phyloP scores from a whole-genome alignment of 257 asterid genomes.

The Oldenlandia corymbosa region DNA sequence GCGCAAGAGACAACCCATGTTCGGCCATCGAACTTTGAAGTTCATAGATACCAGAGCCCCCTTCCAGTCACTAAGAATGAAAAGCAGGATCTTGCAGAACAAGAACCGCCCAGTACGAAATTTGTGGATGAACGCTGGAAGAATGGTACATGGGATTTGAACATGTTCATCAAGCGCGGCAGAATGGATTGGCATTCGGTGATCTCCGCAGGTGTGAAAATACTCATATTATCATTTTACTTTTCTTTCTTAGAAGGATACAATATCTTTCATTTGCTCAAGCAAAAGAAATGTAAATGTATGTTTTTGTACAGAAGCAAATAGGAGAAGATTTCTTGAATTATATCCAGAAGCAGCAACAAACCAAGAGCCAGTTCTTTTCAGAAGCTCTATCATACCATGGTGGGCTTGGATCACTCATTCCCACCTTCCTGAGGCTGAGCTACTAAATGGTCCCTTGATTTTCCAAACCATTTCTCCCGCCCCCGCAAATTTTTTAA shows the following conservation, averaged over 20 bases:
- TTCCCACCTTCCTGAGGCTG: slow-evolving; percentile 69
- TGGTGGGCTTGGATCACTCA: slow-evolving; percentile 74
- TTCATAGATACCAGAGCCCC: slow-evolving; percentile 13
- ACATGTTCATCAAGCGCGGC: slow-evolving; percentile 54
- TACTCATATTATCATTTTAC: background rate
- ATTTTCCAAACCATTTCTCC: background rate
- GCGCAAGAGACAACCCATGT: slow-evolving; percentile 21
- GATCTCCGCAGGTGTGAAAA: slow-evolving; percentile 47
- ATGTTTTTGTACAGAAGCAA: slow-evolving; percentile 48
- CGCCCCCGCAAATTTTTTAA: background rate
- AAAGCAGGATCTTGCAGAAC: slow-evolving; percentile 2
- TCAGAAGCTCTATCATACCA: slow-evolving; percentile 59
- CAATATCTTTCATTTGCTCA: no score
- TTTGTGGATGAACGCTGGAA: slow-evolving; percentile 54
- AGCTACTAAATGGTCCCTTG: slow-evolving; percentile 46
- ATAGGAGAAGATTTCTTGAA: slow-evolving; percentile 55
- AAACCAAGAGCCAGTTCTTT: slow-evolving; percentile 53
- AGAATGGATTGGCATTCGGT: slow-evolving; percentile 69
- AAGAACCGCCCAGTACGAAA: slow-evolving; percentile 16
- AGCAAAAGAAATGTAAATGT: no score
- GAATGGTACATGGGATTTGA: slow-evolving; percentile 75
- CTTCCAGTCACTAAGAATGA: slow-evolving; percentile 11
- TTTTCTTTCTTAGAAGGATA: background rate
- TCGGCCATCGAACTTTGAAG: slow-evolving; percentile 35
- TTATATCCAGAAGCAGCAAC: slow-evolving; percentile 53